Evolutionary conservation across 1,139 yeast genomes (phyloP).

Genomic region (Wickerhamomyces sp.): DNA sequence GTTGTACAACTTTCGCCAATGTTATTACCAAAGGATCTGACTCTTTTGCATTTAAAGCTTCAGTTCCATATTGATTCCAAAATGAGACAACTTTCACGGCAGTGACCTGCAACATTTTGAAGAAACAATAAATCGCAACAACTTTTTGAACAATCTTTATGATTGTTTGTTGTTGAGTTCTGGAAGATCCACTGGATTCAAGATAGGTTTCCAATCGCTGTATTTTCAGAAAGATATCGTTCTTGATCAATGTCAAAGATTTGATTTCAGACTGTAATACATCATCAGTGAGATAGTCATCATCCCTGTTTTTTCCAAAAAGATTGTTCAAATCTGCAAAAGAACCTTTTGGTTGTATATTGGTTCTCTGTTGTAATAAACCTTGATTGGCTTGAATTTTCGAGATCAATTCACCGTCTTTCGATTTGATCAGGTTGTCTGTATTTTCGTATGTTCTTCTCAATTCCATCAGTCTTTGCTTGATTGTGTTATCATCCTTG

Average conservation of each 20-base stretch:
- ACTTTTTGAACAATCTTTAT: slow-evolving; percentile 2
- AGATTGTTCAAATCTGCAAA: slow-evolving; percentile 15
- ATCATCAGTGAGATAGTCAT: background rate
- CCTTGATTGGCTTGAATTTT: background rate
- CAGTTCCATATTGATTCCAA: background rate
- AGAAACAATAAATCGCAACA: slow-evolving; percentile 19
- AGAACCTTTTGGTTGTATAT: slow-evolving; percentile 16
- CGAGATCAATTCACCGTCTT: background rate
- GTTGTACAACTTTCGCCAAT: slow-evolving; percentile 14
- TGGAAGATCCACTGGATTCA: background rate
- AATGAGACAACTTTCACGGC: slow-evolving; percentile 3
- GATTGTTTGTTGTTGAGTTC: background rate
- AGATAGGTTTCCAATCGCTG: slow-evolving; percentile 9
- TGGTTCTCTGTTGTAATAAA: slow-evolving; percentile 13
- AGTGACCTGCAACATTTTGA: slow-evolving; percentile 21
- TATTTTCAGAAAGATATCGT: slow-evolving; percentile 18
- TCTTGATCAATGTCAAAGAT: slow-evolving; percentile 18
- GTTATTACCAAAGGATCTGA: slow-evolving; percentile 25
- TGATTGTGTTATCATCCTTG: slow-evolving; percentile 12
- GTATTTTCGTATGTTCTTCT: slow-evolving; percentile 23
- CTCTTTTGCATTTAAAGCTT: slow-evolving; percentile 8
- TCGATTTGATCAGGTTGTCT: background rate
- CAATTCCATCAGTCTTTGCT: slow-evolving; percentile 21
- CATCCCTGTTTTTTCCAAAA: slow-evolving; percentile 2
- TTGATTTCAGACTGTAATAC: slow-evolving; percentile 15